Base-by-base conservation (phyloP, 2,329 filamentous ascomycete species). In the Colletotrichum destructivum region DNA sequence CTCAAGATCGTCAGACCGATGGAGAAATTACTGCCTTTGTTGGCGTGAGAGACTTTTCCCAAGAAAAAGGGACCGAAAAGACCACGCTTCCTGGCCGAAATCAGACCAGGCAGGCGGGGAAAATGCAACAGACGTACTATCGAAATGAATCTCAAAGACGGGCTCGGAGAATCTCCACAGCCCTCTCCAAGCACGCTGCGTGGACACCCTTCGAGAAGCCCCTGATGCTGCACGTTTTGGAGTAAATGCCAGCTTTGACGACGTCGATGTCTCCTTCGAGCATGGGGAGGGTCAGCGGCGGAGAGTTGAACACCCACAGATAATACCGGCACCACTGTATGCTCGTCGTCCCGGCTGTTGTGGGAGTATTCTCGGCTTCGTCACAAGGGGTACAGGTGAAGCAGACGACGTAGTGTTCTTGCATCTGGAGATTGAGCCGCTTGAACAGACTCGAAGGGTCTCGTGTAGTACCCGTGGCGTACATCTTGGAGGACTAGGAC, bases 231-330 rank as follows among this genome's bases (percentile, higher is more conserved):
- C 35, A 38, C 9, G 44, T 44, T 7, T 51, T 56, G 42, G 51
- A 9, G 51, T 26, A 21, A 23, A 31, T 44, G 23, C 44, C 26
- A n/a, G 35, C 23, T 23, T 42, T 26, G 15, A n/a, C 23, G 40
- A 67, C 42, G 11, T 49, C 12, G n/a, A 49, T 18, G 7, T 47
- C 23, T 9, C 69, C 47, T 44, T 55, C 52, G 18, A 60, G 59
- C 12, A 4, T 13, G 2, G 61, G 56, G 2, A 72, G 59, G 11
- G 56, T 49, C 16, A 71, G 42, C 2, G 59, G 57, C 18, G 57
- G 46, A 11, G 56, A 47, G 47, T 68, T 46, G 38, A 73, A 68
- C 2, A 71, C 63, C 68, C 59, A 73, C 23, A 68, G 63, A 42
- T 67, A 49, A 13, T 72, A 68, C 15, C 60, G 57, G 16, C 54